Percentiles rank a stretch among this genome's conserved stretches.
These are phyloP conservation scores for Myriosclerotinia scirpicola DNA, from an alignment of 2,329 filamentous ascomycete genomes.

Conservation along the genomic window DNA sequence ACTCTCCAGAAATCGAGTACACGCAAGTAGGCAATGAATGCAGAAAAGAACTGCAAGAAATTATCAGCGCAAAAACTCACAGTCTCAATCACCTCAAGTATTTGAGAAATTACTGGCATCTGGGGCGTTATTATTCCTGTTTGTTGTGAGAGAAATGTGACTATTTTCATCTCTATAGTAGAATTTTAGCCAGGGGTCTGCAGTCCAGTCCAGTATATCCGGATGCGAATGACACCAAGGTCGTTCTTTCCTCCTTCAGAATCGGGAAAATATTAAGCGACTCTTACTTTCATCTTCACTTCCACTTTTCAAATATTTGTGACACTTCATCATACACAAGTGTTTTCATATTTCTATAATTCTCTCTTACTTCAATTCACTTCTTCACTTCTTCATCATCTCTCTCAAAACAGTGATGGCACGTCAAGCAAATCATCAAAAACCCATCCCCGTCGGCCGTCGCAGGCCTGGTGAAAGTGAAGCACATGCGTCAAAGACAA, in stretches of 20 bases:
- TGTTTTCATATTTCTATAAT: neutral
- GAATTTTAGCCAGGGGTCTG: no score
- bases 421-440: slow-evolving; percentile 5
- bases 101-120: no score
- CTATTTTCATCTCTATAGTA: no score
- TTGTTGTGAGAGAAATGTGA: no score
- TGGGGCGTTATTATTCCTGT: no score
- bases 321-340: no score
- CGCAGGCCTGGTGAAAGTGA: neutral
- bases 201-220: neutral
- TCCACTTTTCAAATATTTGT: neutral
- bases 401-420: neutral
- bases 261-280: neutral
- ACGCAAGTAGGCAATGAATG: no score
- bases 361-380: no score
- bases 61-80: no score
- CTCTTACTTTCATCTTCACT: neutral
- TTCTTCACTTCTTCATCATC: neutral
- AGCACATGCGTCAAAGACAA: neutral
- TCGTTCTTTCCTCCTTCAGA: slow-evolving; percentile 1
- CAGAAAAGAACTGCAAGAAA: no score
- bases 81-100: no score
- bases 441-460: neutral
- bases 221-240: neutral
- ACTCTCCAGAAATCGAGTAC: no score